A percentile compares a stretch with the other conserved stretches of the same genome.
Evolutionary conservation across 2,329 filamentous ascomycete genomes (phyloP).

Genomic region (Penicillium sp.): DNA sequence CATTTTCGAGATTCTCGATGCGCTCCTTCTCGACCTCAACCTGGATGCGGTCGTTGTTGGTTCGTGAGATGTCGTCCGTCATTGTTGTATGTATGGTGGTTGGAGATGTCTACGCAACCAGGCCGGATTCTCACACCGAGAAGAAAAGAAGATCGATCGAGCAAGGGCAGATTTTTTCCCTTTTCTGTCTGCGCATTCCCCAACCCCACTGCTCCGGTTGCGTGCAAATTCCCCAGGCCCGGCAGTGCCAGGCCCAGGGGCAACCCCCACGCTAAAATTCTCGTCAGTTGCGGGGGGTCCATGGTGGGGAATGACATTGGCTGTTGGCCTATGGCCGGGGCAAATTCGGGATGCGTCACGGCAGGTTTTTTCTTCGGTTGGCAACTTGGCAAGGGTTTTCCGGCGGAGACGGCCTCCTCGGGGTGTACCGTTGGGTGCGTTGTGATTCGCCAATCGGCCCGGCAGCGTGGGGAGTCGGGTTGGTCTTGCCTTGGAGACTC

Average conservation of each 20-base stretch:
- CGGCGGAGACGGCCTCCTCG: not conserved
- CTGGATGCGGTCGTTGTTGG: slow-evolving; percentile 13
- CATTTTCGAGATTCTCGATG: slow-evolving; percentile 24
- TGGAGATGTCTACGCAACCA: slow-evolving; percentile 4
- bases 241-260: too few species aligned
- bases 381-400: not conserved
- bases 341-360: not conserved
- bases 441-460: not conserved
- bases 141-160: not conserved
- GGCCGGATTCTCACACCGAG: slow-evolving; percentile 11
- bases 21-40: slow-evolving; percentile 23
- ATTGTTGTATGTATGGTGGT: slow-evolving; percentile 11
- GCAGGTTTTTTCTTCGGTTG: not conserved
- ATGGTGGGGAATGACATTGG: not conserved
- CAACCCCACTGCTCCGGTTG: slow-evolving; percentile 8
- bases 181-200: slow-evolving; percentile 7
- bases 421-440: not conserved
- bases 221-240: slow-evolving; percentile 5
- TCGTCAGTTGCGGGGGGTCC: slow-evolving; percentile 15
- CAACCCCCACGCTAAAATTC: slow-evolving; percentile 20
- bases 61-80: slow-evolving; percentile 26
- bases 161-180: slow-evolving; percentile 4
- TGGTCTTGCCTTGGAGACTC: not conserved
- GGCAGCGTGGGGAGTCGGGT: not conserved
- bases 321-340: not conserved